These are phyloP conservation scores for Dissophora ornata DNA, from an alignment of 192 early-diverging fungal species.

Conservation along the genomic window DNA sequence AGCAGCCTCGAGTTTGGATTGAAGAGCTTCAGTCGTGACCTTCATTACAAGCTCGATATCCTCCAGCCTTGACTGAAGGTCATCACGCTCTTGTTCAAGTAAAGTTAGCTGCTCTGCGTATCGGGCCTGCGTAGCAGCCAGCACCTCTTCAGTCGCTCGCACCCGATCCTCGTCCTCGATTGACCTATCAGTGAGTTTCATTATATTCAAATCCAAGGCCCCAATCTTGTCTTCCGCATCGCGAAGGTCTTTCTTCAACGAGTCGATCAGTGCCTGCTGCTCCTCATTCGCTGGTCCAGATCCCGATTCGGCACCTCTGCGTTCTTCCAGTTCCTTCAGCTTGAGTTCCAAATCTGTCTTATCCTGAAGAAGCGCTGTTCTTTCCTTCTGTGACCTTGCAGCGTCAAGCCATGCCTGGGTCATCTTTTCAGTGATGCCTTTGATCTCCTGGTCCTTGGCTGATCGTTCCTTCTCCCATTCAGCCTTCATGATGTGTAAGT, in stretches of 20 bases:
- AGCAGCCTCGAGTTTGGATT: slow-evolving; percentile 47
- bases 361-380: slow-evolving; percentile 32
- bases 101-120: slow-evolving; percentile 19
- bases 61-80: slow-evolving; percentile 29
- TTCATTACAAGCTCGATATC: slow-evolving; percentile 23
- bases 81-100: slow-evolving; percentile 36
- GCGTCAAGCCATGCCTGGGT: slow-evolving; percentile 50
- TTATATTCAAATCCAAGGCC: slow-evolving; percentile 32
- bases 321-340: slow-evolving; percentile 15
- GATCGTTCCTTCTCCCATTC: slow-evolving; percentile 50
- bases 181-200: slow-evolving; percentile 43
- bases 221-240: slow-evolving; percentile 45
- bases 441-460: slow-evolving; percentile 50
- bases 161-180: slow-evolving; percentile 29
- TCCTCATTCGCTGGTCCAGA: slow-evolving; percentile 12
- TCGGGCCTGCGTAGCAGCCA: slow-evolving; percentile 11
- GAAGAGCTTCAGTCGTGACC: slow-evolving; percentile 41
- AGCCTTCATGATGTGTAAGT: slow-evolving; percentile 33
- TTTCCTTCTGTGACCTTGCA: slow-evolving; percentile 37
- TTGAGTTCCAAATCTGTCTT: slow-evolving; percentile 21
- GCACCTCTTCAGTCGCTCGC: slow-evolving; percentile 5
- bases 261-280: slow-evolving; percentile 28
- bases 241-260: slow-evolving; percentile 34
- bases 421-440: slow-evolving; percentile 50
- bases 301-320: slow-evolving; percentile 1